These are phyloP conservation scores for Irpex sp. DNA, from an alignment of 1,284 basidiomycete species.

Conservation along the genomic window DNA sequence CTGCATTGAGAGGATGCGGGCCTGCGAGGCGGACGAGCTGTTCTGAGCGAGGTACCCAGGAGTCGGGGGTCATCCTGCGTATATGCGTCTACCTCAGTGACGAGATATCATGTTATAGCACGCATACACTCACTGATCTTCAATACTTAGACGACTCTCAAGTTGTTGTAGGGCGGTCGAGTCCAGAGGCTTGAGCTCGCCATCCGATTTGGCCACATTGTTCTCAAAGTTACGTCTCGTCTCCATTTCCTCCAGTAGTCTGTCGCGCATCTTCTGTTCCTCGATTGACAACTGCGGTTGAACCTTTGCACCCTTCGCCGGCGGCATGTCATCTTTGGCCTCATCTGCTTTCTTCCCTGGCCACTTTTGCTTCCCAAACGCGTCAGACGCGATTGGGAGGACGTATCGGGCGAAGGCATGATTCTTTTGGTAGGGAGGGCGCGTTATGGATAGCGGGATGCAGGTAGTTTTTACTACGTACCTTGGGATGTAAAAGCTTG, in stretches of 20 bases:
- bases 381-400: constrained; percentile 16
- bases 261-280: neutral
- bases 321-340: neutral
- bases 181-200: constrained; percentile 17
- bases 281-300: neutral
- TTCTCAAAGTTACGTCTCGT: constrained; percentile 13
- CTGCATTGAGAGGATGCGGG: constrained; percentile 22
- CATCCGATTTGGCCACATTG: constrained; percentile 14
- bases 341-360: constrained; percentile 8
- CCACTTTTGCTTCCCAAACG: constrained; percentile 19
- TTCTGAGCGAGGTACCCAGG: constrained; percentile 23
- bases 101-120: neutral
- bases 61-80: constrained; percentile 18
- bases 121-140: constrained; percentile 20
- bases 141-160: constrained; percentile 17
- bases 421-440: neutral
- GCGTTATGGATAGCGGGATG: neutral
- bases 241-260: constrained; percentile 15
- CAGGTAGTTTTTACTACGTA: neutral
- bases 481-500: constrained; percentile 18
- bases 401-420: constrained; percentile 23
- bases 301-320: neutral
- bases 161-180: constrained; percentile 17
- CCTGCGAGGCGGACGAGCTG: constrained; percentile 20
- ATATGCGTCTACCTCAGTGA: neutral